Evolutionary conservation across 495 filamentous ascomycete species (phyloP).

Genomic region (Aspergillus ellipticus): DNA sequence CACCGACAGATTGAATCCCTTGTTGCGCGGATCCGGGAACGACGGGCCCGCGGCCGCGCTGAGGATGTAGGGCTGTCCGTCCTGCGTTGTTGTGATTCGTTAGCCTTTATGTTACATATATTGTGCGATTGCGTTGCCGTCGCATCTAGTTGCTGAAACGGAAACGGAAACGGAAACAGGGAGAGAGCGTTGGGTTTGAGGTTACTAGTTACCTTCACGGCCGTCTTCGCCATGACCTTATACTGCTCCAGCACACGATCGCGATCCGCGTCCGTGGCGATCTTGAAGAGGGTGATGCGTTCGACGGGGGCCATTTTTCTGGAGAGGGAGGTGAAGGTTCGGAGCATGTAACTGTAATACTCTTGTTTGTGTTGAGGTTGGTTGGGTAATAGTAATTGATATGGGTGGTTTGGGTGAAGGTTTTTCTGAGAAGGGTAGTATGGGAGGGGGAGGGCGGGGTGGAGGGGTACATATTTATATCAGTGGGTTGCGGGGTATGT

Average conservation of each 20-base stretch:
- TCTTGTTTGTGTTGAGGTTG: not conserved
- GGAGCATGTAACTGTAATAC: not conserved
- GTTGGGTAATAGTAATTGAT: too few species aligned
- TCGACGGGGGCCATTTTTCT: conserved; percentile 44
- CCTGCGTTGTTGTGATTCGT: conserved; percentile 35
- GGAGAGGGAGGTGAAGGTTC: not conserved
- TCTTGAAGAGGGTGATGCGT: conserved; percentile 59
- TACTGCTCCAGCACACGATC: conserved; percentile 46
- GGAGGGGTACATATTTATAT: too few species aligned
- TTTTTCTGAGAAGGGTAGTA: not conserved
- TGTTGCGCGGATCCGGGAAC: conserved; percentile 50
- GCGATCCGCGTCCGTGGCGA: conserved; percentile 46
- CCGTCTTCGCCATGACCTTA: conserved; percentile 46
- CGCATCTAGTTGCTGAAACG: not conserved
- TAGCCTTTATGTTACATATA: too few species aligned
- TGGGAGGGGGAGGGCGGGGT: not conserved
- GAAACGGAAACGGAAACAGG: not conserved
- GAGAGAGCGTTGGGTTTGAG: too few species aligned
- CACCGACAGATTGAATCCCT: conserved; percentile 61
- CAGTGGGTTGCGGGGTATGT: not conserved
- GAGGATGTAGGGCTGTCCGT: conserved; percentile 65
- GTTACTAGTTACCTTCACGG: conserved; percentile 43
- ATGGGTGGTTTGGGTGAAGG: too few species aligned
- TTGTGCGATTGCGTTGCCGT: too few species aligned
- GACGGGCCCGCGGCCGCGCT: conserved; percentile 40